Conservation (phyloP, 2,329 filamentous ascomycete genomes). For the Geosmithia putterillii region DNA sequence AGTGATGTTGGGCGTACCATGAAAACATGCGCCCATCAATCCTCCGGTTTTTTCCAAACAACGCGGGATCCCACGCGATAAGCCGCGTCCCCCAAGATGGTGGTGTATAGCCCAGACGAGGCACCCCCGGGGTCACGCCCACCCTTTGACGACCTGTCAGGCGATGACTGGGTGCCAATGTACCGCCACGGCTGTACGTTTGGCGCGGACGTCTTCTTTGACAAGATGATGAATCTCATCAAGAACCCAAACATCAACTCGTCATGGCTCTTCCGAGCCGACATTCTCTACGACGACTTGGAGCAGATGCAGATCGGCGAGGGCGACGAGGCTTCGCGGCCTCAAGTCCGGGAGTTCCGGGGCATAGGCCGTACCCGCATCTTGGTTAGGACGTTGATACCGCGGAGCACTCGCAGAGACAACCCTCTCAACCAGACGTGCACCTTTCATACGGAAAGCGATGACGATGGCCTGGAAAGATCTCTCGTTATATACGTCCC, state of each 20-base stretch:
- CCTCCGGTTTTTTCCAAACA: background rate
- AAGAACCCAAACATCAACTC: constrained; percentile 73
- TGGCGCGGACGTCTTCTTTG: constrained; percentile 46
- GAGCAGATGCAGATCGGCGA: constrained; percentile 11
- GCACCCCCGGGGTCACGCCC: constrained; percentile 11
- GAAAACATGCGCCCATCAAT: too few relatives aligned
- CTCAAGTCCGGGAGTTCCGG: constrained; percentile 10
- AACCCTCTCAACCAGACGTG: constrained; percentile 71
- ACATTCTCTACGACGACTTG: constrained; percentile 42
- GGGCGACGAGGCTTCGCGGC: constrained; percentile 10
- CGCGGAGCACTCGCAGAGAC: constrained; percentile 70
- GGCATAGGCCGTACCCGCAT: constrained; percentile 38
- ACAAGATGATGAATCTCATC: constrained; percentile 63
- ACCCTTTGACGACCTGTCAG: constrained; percentile 13
- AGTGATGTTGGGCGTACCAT: background rate
- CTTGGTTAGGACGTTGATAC: constrained; percentile 67
- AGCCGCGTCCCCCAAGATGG: constrained; percentile 4
- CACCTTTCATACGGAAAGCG: constrained; percentile 43
- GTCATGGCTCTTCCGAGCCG: constrained; percentile 64
- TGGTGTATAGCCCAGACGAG: constrained; percentile 15
- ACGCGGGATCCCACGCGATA: background rate
- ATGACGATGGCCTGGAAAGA: constrained; percentile 12
- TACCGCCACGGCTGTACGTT: constrained; percentile 49
- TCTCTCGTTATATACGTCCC: constrained; percentile 61
- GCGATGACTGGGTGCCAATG: constrained; percentile 37